Evolutionary conservation across 1,284 basidiomycete genomes (phyloP).

Genomic region (Ceratobasidium sp.): DNA sequence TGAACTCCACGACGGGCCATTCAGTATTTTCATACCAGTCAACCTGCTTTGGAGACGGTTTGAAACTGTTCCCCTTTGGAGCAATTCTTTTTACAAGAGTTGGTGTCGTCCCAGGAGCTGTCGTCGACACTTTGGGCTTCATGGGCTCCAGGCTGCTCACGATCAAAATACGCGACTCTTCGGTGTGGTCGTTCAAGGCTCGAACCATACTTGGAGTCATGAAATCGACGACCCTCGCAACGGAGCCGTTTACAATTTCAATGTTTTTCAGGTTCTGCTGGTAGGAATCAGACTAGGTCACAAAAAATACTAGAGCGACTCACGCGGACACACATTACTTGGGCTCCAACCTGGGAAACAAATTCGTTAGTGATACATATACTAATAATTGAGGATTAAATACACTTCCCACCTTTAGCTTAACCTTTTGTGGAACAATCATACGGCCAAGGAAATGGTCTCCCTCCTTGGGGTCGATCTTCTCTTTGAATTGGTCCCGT

Average conservation of each 20-base stretch:
- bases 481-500: constrained; percentile 48
- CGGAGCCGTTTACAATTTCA: constrained; percentile 44
- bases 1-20: constrained; percentile 45
- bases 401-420: constrained; percentile 20
- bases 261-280: not conserved
- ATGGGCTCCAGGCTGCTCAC: not conserved
- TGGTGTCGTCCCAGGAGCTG: too few relatives aligned
- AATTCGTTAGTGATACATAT: not conserved
- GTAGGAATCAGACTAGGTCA: not conserved
- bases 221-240: constrained; percentile 42
- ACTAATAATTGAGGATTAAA: not conserved
- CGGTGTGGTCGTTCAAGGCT: not conserved
- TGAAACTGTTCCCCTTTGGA: too few relatives aligned
- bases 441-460: constrained; percentile 51
- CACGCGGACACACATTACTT: constrained; percentile 45
- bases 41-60: too few relatives aligned
- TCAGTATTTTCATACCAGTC: not conserved
- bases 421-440: constrained; percentile 47
- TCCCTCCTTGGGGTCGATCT: constrained; percentile 47
- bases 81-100: too few relatives aligned
- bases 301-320: not conserved
- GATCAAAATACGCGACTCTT: not conserved
- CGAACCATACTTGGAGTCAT: constrained; percentile 3
- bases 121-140: too few relatives aligned
- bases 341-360: constrained; percentile 35